These are phyloP conservation scores for Talaromyces albobiverticillius DNA, from an alignment of 2,329 filamentous ascomycete genomes.

Conservation along the genomic window DNA sequence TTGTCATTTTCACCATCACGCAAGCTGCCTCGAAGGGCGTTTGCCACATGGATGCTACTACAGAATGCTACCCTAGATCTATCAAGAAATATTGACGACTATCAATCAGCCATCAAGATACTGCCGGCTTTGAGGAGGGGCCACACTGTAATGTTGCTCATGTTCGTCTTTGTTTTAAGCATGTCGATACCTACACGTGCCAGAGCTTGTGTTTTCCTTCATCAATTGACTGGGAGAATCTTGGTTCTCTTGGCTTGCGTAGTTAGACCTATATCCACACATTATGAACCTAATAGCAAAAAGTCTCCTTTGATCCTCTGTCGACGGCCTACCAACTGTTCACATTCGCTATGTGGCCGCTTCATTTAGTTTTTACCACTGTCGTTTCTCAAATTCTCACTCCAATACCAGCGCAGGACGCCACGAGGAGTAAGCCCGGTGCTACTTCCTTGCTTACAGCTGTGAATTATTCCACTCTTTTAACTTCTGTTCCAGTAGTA, in stretches of 20 bases:
- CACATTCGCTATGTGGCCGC: slow-evolving; percentile 4
- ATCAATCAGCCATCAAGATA: not conserved
- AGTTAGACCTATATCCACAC: not conserved
- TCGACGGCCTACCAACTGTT: not conserved
- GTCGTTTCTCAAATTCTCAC: not conserved
- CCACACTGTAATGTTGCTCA: not conserved
- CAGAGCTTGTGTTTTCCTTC: not conserved
- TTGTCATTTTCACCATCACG: not conserved
- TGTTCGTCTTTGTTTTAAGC: not conserved
- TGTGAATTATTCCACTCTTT: not conserved
- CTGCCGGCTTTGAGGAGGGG: not conserved
- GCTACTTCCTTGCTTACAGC: not conserved
- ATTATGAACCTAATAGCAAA: not conserved
- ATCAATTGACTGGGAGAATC: not conserved
- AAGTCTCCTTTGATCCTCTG: not conserved
- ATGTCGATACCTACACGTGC: not conserved
- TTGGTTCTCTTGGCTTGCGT: not conserved
- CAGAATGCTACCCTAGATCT: no score
- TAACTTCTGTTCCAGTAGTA: not conserved
- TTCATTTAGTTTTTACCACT: not conserved
- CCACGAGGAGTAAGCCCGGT: not conserved
- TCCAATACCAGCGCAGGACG: not conserved
- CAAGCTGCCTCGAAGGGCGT: not conserved
- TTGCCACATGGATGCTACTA: not conserved
- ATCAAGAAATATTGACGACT: not conserved